Percentiles rank a stretch among this genome's conserved stretches.
Conservation (phyloP, 2,329 filamentous ascomycete species). For the Colletotrichum musae region DNA sequence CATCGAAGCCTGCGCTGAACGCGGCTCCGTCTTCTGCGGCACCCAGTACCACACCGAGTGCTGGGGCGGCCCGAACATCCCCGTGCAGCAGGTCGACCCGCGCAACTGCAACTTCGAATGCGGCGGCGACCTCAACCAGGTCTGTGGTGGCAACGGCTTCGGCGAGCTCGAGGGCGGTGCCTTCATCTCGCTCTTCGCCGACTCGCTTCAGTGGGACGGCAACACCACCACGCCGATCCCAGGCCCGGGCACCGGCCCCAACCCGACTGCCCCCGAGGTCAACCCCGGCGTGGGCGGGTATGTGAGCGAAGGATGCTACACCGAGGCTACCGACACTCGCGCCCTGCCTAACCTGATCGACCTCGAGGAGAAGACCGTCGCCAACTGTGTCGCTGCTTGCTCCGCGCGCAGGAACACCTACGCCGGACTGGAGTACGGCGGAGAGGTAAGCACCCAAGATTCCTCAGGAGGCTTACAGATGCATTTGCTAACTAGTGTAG, state of each 20-base stretch:
- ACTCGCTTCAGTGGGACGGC: slow-evolving; percentile 49
- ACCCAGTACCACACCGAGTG: slow-evolving; percentile 67
- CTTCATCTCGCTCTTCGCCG: slow-evolving; percentile 65
- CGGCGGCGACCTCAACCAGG: slow-evolving; percentile 62
- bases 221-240: slow-evolving; percentile 45
- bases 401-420: slow-evolving; percentile 46
- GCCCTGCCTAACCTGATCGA: slow-evolving; percentile 42
- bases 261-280: slow-evolving; percentile 47
- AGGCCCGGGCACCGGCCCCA: slow-evolving; percentile 34
- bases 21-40: slow-evolving; percentile 59
- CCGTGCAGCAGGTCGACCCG: slow-evolving; percentile 58
- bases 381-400: slow-evolving; percentile 49
- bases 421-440: slow-evolving; percentile 56
- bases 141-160: slow-evolving; percentile 67
- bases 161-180: slow-evolving; percentile 50
- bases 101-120: slow-evolving; percentile 67
- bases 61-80: slow-evolving; percentile 67
- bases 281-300: slow-evolving; percentile 55
- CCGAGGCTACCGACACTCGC: slow-evolving; percentile 43
- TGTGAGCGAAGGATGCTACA: slow-evolving; percentile 41
- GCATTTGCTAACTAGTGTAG: slow-evolving; percentile 37
- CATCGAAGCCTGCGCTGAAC: slow-evolving; percentile 57
- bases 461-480: no score
- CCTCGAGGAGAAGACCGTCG: slow-evolving; percentile 44
- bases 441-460: slow-evolving; percentile 48